A percentile compares a stretch with the other conserved stretches of the same genome.
Conservation (phyloP, 306 rosid species). For the Vachellia collinsii region DNA sequence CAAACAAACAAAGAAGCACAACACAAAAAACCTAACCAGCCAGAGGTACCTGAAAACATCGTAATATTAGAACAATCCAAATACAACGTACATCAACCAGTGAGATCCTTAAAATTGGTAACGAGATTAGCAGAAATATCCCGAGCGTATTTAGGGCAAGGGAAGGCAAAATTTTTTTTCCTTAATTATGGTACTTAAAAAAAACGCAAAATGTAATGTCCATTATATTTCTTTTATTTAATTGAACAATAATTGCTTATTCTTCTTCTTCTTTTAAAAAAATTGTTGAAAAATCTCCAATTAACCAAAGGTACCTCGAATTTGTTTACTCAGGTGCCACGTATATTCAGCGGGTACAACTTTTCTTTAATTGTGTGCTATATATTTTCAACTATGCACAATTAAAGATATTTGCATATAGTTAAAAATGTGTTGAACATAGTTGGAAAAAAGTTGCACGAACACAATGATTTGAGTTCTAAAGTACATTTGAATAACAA, state of each 20-base stretch:
- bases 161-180: background rate
- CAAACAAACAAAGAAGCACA: background rate
- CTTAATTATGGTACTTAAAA: background rate
- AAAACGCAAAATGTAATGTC: background rate
- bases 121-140: background rate
- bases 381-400: too few species aligned
- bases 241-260: background rate
- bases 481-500: too few species aligned
- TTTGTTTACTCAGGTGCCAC: too few species aligned
- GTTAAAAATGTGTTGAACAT: too few species aligned
- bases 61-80: background rate
- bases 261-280: too few species aligned
- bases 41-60: background rate
- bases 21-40: background rate
- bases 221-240: background rate
- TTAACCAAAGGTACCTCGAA: too few species aligned
- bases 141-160: background rate
- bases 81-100: background rate
- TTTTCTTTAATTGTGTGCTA: too few species aligned
- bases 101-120: background rate
- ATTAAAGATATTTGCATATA: too few species aligned
- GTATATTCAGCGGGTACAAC: too few species aligned
- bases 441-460: too few species aligned
- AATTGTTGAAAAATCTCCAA: too few species aligned
- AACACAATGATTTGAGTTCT: too few species aligned